These are phyloP conservation scores for Penicillium sp. DNA, from an alignment of 2,329 filamentous ascomycete genomes.

Conservation along the genomic window DNA sequence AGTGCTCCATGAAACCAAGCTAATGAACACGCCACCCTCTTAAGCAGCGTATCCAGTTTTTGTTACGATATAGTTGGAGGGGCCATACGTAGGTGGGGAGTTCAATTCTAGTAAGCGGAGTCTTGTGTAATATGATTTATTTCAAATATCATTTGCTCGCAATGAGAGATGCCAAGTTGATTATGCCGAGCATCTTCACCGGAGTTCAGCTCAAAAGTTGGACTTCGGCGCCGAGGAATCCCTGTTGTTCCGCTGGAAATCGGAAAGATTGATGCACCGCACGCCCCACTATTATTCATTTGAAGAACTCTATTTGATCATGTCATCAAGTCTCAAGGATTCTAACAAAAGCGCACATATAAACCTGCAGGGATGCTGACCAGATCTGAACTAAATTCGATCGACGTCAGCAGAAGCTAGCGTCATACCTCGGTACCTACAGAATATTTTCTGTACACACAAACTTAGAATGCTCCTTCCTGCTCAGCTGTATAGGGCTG, in stretches of 20 bases:
- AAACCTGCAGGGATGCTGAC: background rate
- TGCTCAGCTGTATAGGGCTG: background rate
- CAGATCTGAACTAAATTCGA: background rate
- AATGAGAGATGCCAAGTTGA: background rate
- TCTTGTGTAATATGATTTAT: background rate
- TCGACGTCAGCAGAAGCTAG: background rate
- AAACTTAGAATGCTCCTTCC: no score
- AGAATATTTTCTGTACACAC: no score
- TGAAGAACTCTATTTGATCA: background rate
- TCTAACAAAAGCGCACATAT: no score
- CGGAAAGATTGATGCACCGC: constrained; percentile 8
- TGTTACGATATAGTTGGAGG: background rate
- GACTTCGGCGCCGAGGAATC: background rate
- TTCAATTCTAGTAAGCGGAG: background rate
- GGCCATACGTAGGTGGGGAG: background rate
- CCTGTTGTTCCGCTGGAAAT: background rate
- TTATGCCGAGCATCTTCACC: background rate
- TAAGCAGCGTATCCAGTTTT: background rate
- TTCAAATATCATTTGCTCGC: no score
- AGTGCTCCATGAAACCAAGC: background rate
- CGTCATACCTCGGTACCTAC: background rate
- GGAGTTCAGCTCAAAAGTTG: background rate
- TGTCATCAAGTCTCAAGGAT: background rate
- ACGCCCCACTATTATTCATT: background rate
- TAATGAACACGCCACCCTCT: background rate